Evolutionary conservation across 768 basidiomycete species (phyloP), one percentile per base, ranked within the genome.

Genomic region (Xerocomellus chrysenteron): DNA sequence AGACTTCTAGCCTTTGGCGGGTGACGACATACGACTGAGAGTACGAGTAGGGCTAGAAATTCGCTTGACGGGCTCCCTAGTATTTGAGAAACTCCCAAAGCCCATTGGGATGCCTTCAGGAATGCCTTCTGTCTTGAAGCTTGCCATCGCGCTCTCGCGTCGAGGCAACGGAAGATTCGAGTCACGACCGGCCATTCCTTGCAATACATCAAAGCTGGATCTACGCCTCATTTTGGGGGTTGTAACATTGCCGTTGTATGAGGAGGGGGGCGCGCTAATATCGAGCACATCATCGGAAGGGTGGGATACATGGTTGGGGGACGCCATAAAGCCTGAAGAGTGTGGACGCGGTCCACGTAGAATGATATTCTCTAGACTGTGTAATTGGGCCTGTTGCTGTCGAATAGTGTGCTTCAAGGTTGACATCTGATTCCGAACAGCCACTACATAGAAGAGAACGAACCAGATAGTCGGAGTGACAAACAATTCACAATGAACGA

Each of bases 321-420:
- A 65, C 33, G 67, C 66, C 62, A 77, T 73, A 51, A 75, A 71
- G n/a, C 71, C 68, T 32, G 73, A 66, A 49, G 74, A 74, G 60
- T 82, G 76, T 39, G 86, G 83, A 55, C 90, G 81, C 16, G 89
- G 87, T 17, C 83, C 83, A 61, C 82, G 82, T 48, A 86, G 79
- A 47, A 92, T 74, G 51, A 82, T 77, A 65, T 77, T 88, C 69
- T 92, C 90, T 50, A 92, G 80, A 39, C 66, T 77, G 62, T 86
- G 81, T 36, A 91, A 71, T 63, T 92, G 88, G 19, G 90, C 90
- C 75, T 91, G 88, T 67, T 92, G 88, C 64, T 92, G 90, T 58
- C 90, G 77, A 64, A 92, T 92, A 67, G 80, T 83, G 69, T 92
- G 90, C 73, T 87, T 91, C 66, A 92, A 74, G 40, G 85, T 86